Base-by-base conservation (phyloP, 2,329 filamentous ascomycete species). In the Sporothrix sp. region DNA sequence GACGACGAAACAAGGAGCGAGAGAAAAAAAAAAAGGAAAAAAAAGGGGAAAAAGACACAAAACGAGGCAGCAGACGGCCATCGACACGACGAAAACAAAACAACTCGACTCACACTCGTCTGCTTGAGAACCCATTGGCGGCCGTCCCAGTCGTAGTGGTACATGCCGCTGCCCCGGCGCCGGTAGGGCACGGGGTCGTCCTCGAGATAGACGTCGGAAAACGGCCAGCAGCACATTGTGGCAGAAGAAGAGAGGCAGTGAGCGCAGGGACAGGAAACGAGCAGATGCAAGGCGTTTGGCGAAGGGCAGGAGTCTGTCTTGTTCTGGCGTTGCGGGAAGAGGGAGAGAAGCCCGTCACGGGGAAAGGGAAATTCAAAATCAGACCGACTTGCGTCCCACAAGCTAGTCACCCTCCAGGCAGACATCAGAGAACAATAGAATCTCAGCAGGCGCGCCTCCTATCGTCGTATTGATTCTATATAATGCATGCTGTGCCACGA, bases 171-270 rank as follows among this genome's bases (percentile, higher is more conserved):
- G 13, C 14, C 28, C 20, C 23, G 28, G 9, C 5, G 65, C 14
- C 48, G 50, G 39, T 48, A 61, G 52, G 68, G 66, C 53, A 72
- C 18, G 28, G 56, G 57, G 13, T 58, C 58, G 27, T 58, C 56
- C 25, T 60, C 58, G 44, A 60, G 53, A n/a, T 52, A 50, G 36
- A 58, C 49, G 39, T 57, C 54, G 21, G 54, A 50, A 38, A 57
- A 60, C 0, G 73, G 69, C 62, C 75, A 77, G 58, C 72, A 65
- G 58, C 75, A 79, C 75, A 79, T 78, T 7, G 44, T 63, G 40
- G 7, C 14, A 4, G 40, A 18, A 32, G 25, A 44, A 14, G 8
- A 44, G n/a, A n/a, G n/a, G n/a, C n/a, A n/a, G n/a, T n/a, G n/a
- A n/a, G n/a, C n/a, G n/a, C n/a, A n/a, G n/a, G n/a, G n/a, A n/a